Base-by-base conservation (phyloP, 441 rosid genomes). In the Biscutella laevigata region DNA sequence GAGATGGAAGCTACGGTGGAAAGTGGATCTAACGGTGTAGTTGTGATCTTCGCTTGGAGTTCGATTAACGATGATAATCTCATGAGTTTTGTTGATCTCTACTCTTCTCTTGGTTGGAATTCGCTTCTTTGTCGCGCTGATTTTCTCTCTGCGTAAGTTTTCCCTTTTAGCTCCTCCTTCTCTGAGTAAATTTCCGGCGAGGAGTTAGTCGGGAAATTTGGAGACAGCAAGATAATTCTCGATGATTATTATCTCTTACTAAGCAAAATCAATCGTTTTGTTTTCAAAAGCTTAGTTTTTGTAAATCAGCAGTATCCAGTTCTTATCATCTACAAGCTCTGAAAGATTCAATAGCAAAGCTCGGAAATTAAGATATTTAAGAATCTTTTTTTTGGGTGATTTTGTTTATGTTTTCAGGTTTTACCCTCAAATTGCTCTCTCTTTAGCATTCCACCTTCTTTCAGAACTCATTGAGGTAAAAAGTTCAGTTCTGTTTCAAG, bases 71-170 rank as follows among this genome's bases (percentile, higher is more conserved):
- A 75, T 11, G 52, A 47, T 25, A 78, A 71, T 16, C 62, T 84
- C 41, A 28, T 53, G 7, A 73, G 59, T 57, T 78, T 57, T 62
- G 72, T 79, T 20, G 82, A 86, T 68, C 71, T 89, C 58, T 86
- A 82, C 59, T 74, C 87, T 17, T 84, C 97, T 52, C 84, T 89
- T 10, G 80, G 84, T 1, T 89, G 95, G 97, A 73, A 75, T 64
- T 80, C 91, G 17, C 87, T 89, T 42, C 71, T 86, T 61, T 82
- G 85, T 43, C 80, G 65, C 48, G 73, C 94, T 57, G 76, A 75
- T 68, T 89, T 86, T 57, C 74, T 89, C 67, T 50, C 71, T 69
- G 84, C 83, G 95, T 86, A 64, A 70, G 70, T 66, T 64, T 6
- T 2, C 11, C 13, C 3, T 40, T 5, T n/a, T n/a, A n/a, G n/a